phyloP scores from a whole-genome alignment of 2,329 filamentous ascomycete genomes.

The Neurospora sp. region DNA sequence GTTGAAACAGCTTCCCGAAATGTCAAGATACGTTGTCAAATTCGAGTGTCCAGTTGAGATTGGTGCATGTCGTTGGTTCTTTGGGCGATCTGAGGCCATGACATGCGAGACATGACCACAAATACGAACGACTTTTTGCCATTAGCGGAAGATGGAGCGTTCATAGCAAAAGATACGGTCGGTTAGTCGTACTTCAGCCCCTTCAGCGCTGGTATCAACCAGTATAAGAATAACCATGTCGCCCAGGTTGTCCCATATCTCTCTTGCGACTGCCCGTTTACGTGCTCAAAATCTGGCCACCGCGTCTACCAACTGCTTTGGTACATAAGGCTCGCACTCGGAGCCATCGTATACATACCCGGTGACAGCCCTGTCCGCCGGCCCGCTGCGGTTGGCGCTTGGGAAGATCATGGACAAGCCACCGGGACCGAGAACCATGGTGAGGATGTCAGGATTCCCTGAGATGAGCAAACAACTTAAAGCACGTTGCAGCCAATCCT shows the following conservation, averaged over 20 bases:
- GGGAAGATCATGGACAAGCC: neutral
- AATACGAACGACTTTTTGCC: neutral
- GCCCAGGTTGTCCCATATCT: neutral
- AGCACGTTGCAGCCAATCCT: neutral
- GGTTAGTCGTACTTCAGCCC: neutral
- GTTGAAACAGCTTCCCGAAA: neutral
- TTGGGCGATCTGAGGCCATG: neutral
- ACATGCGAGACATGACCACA: neutral
- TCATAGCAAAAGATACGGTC: neutral
- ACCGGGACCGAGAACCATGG: neutral
- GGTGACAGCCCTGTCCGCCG: neutral
- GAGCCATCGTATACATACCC: neutral
- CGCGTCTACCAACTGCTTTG: neutral
- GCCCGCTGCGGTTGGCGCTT: neutral
- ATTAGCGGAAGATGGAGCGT: neutral
- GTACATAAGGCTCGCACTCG: neutral
- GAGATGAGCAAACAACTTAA: neutral
- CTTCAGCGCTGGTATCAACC: neutral
- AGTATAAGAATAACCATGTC: neutral
- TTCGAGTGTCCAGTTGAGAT: neutral
- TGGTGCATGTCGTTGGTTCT: neutral
- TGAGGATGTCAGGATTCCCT: neutral
- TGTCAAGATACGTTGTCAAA: neutral
- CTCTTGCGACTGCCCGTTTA: neutral
- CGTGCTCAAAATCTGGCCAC: neutral